Percentiles rank a stretch among this genome's conserved stretches.
Evolutionary conservation across 352 stramenopile species (phyloP).

Genomic region (Phytophthora pini): DNA sequence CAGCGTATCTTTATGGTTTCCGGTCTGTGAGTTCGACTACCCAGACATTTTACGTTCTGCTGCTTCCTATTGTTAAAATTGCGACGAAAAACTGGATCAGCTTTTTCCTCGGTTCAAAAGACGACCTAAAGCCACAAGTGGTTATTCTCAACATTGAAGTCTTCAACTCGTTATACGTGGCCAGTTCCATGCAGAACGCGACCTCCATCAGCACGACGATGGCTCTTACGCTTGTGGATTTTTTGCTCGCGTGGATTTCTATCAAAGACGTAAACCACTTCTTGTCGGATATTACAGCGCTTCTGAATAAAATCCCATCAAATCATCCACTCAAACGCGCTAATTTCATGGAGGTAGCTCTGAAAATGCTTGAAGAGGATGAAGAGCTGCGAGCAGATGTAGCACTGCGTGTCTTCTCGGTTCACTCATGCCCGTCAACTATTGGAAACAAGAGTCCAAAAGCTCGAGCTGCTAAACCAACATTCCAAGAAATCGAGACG

Average conservation of each 20-base stretch:
- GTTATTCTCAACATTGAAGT: slow-evolving; percentile 66
- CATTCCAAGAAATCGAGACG: neutral
- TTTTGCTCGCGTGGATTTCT: slow-evolving; percentile 39
- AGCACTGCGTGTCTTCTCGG: slow-evolving; percentile 16
- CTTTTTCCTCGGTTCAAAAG: slow-evolving; percentile 29
- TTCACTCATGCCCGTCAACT: neutral
- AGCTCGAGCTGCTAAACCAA: neutral
- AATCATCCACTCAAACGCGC: slow-evolving; percentile 13
- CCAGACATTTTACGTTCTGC: slow-evolving; percentile 34
- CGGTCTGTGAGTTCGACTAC: slow-evolving; percentile 23
- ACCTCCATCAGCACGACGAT: slow-evolving; percentile 40
- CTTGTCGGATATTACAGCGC: slow-evolving; percentile 3
- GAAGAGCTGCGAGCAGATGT: slow-evolving; percentile 2
- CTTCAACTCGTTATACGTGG: slow-evolving; percentile 58
- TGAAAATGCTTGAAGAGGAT: slow-evolving; percentile 24
- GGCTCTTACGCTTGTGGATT: slow-evolving; percentile 40
- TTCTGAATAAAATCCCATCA: slow-evolving; percentile 19
- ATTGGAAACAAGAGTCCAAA: neutral
- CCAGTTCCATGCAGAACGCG: slow-evolving; percentile 51
- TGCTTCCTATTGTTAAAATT: slow-evolving; percentile 51
- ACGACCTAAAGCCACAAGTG: slow-evolving; percentile 48
- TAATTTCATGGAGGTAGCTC: slow-evolving; percentile 30
- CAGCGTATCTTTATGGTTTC: slow-evolving; percentile 57
- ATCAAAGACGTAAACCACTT: slow-evolving; percentile 39
- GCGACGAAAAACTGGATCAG: slow-evolving; percentile 46